A percentile compares a stretch with the other conserved stretches of the same genome.
Conservation (phyloP, 805 yeast genomes). For the Kurtzmaniella fragi region DNA sequence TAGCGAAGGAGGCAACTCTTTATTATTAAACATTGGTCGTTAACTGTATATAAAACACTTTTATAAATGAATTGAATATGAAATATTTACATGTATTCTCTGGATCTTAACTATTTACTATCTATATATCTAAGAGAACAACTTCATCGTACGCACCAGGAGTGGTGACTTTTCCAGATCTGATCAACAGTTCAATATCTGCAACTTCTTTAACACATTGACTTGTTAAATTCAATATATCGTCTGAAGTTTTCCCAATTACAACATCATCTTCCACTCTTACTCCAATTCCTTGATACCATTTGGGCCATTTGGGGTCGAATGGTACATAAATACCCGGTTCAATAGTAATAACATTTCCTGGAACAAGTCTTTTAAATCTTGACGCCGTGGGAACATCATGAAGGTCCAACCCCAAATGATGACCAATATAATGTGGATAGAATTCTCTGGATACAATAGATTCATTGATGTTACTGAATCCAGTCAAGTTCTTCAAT, state of each 20-base stretch:
- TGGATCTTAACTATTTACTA: no score
- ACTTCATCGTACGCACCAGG: slow-evolving; percentile 34
- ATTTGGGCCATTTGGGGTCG: slow-evolving; percentile 65
- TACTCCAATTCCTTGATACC: slow-evolving; percentile 84
- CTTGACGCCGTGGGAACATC: slow-evolving; percentile 68
- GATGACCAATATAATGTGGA: slow-evolving; percentile 96
- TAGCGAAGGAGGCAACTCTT: slow-evolving; percentile 40
- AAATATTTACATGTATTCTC: background rate
- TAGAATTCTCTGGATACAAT: slow-evolving; percentile 55
- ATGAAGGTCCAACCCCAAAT: slow-evolving; percentile 88
- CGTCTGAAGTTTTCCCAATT: slow-evolving; percentile 56
- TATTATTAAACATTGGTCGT: slow-evolving; percentile 68
- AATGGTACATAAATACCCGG: slow-evolving; percentile 93
- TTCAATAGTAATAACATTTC: slow-evolving; percentile 90
- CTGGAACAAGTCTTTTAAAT: slow-evolving; percentile 46
- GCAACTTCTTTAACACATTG: slow-evolving; percentile 83
- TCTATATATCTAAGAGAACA: slow-evolving; percentile 21
- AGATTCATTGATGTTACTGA: slow-evolving; percentile 44
- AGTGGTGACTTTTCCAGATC: slow-evolving; percentile 51
- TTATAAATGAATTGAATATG: background rate
- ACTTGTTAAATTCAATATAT: slow-evolving; percentile 54
- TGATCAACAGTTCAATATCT: slow-evolving; percentile 71
- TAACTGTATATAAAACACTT: slow-evolving; percentile 15
- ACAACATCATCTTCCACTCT: slow-evolving; percentile 94
- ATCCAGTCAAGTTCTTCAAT: slow-evolving; percentile 64